Base-by-base conservation (phyloP, 805 yeast species). In the Barnettozyma siamensis region DNA sequence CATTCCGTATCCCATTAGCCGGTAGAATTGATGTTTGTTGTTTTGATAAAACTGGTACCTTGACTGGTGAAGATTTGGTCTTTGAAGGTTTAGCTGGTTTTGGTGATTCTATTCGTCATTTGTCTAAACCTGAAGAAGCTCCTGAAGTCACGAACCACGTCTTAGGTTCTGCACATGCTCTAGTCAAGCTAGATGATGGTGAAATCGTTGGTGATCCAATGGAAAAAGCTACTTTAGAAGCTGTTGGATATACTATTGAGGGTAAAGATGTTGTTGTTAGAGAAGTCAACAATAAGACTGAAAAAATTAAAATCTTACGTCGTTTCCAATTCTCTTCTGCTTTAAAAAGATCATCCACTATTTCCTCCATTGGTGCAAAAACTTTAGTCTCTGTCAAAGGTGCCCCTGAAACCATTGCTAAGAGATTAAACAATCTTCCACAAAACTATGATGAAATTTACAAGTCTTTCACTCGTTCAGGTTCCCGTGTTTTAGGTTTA, bases 171-270 rank as follows among this genome's bases (percentile, higher is more conserved):
- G 96, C 96, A 28, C 99, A 93, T 63, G 98, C 99, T 23, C 73
- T 93, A 50, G 99, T 93, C 21, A 79, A 81, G 56, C 72, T 93
- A 46, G 97, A 93, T 55, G 96, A 89, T 60, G 99, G 98, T 54
- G 98, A 93, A 48, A 78, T 89, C 52, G 99, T 93, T 46, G 99
- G 99, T 65, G 99, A 93, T 59, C 97, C 99, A 48, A 91, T 93
- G 98, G 99, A 93, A 67, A 88, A 88, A 65, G 96, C 94, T 21
- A 93, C 99, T 40, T 70, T 93, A 53, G 81, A 80, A 51, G 91
- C 95, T 32, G 76, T 93, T 43, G 78, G 80, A 24, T 93, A 97
- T 96, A 71, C 69, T 31, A 83, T 93, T 48, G 86, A 83, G 40
- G 74, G 72, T 42, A 85, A 88, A 50, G 95, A 88, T 58, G 63